phyloP scores from a whole-genome alignment of 768 basidiomycete species.

The Phaeotremella fagi region DNA sequence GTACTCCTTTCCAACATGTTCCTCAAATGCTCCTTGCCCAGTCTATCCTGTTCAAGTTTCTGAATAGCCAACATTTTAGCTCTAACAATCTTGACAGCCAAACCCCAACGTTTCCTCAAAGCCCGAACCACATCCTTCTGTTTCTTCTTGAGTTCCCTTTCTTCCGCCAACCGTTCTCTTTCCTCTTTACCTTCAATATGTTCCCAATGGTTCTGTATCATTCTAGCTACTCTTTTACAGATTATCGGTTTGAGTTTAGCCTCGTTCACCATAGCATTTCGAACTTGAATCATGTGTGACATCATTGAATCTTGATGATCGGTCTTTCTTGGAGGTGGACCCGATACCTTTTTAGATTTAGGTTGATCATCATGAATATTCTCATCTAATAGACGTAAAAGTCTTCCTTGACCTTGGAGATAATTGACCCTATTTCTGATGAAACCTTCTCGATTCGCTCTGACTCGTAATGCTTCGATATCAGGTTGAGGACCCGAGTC shows the following conservation, averaged over 20 bases:
- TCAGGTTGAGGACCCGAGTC: conserved; percentile 56
- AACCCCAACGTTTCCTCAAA: conserved; percentile 77
- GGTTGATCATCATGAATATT: conserved; percentile 8
- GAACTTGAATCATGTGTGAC: conserved; percentile 44
- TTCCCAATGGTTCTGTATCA: conserved; percentile 73
- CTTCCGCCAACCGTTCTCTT: conserved; percentile 58
- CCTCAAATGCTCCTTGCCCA: conserved; percentile 80
- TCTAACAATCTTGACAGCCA: conserved; percentile 58
- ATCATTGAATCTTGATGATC: conserved; percentile 49
- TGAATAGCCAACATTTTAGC: conserved; percentile 54
- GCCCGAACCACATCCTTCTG: conserved; percentile 68
- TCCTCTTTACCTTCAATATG: conserved; percentile 61
- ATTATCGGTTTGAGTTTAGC: conserved; percentile 46
- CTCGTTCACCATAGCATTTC: conserved; percentile 48
- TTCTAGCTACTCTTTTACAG: conserved; percentile 59
- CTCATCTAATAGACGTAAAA: conserved; percentile 51
- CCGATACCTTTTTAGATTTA: conserved; percentile 22
- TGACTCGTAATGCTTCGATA: conserved; percentile 48
- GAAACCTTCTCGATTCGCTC: conserved; percentile 52
- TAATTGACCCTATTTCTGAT: conserved; percentile 52
- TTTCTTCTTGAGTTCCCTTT: conserved; percentile 61
- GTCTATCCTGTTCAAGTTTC: conserved; percentile 71
- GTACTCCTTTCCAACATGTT: conserved; percentile 86
- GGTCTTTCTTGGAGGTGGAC: conserved; percentile 17
- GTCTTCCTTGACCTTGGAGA: conserved; percentile 55